Evolutionary conservation across 2,329 filamentous ascomycete genomes (phyloP), one percentile per base, ranked within the genome.

Genomic region (Emericellopsis atlantica): DNA sequence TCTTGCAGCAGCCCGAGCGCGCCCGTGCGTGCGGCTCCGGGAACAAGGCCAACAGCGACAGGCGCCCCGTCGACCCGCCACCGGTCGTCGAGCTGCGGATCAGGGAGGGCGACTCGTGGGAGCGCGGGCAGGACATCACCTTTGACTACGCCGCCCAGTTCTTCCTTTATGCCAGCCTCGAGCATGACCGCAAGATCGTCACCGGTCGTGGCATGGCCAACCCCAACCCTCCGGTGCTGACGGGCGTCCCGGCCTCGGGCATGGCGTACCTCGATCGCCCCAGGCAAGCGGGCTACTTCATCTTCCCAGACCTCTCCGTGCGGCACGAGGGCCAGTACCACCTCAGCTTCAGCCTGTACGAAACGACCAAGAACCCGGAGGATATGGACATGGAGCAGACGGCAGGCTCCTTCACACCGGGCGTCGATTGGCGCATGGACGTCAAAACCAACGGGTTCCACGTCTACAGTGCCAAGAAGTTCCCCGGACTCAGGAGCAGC

Each of bases 391-490:
- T 74, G 49, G 69, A 61, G 50, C 61, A 51, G 29, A 51, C 54
- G 34, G 60, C 65, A 45, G 37, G 66, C 56, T 59, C 71, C 52
- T 62, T 82, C n/a, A 55, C 56, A 5, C 54, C 55, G 0, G 62
- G 61, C 44, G 84, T 94, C 47, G 82, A 88, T 54, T 90, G 87
- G 65, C 76, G 89, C 41, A 76, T 95, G 64, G 87, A 95, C 59
- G 84, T 95, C 52, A 88, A 90, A 67, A 94, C 92, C 0, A 65
- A 73, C 11, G 79, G 85, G 0, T 96, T 98, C 59, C 80, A 77
- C 38, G 92, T 96, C 34, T 96, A 75, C 67, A 95, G 89, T 52
- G 92, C 92, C 40, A 98, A 96, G 79, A 96, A 95, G 67, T 98
- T 98, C 65, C 92, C 92, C 14, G 92, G 90, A 15, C 68, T 96